phyloP scores from a whole-genome alignment of 176 grass and related monocot genomes.

The maize (Zea mays) region Zm-B73-REFERENCE-NAM-5.0 NC_050101.1:45931501-45932000 shows the following conservation, averaged over 20 bases:
- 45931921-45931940: conserved; percentile 5
- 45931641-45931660: conserved; percentile 50
- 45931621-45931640: conserved; percentile 75
- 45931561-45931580: conserved; percentile 53
- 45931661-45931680: conserved; percentile 58
- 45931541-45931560: background rate
- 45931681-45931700: conserved; percentile 25
- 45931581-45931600: conserved; percentile 54
- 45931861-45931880: background rate
- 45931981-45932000: no score
- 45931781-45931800: no score
- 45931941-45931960: background rate
- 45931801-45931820: no score
- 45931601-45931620: conserved; percentile 72
- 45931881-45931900: conserved; percentile 20
- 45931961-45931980: background rate
- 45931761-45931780: background rate
- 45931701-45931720: conserved; percentile 13
- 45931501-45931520: conserved; percentile 27
- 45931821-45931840: conserved; percentile 21
- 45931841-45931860: background rate
- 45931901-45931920: conserved; percentile 7
- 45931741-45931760: background rate
- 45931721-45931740: conserved; percentile 46
- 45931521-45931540: background rate